Conservation (phyloP, 805 yeast genomes). For the Ogataea dorogensis region DNA sequence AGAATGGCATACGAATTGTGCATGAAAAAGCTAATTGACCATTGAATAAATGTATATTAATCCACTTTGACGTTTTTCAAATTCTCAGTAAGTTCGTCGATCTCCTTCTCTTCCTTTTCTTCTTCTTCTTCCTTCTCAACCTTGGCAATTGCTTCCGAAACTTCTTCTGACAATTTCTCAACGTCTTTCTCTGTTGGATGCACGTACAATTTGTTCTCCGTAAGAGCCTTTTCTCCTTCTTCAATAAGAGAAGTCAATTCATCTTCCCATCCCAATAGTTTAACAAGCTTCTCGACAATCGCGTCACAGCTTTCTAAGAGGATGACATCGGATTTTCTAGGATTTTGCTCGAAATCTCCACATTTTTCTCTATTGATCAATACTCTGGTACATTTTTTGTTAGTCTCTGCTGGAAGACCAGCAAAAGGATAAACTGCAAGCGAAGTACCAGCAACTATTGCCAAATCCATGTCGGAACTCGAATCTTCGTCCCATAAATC, state of each 20-base stretch:
- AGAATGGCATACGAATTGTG: slow-evolving; percentile 64
- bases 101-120: slow-evolving; percentile 21
- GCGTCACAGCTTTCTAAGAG: slow-evolving; percentile 63
- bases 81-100: slow-evolving; percentile 15
- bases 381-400: slow-evolving; percentile 48
- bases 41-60: slow-evolving; percentile 9
- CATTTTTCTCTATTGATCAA: slow-evolving; percentile 74
- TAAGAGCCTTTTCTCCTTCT: slow-evolving; percentile 22
- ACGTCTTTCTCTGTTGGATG: slow-evolving; percentile 14
- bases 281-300: slow-evolving; percentile 54
- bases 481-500: slow-evolving; percentile 61
- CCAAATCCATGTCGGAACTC: slow-evolving; percentile 54
- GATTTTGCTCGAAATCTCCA: slow-evolving; percentile 60
- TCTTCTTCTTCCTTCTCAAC: slow-evolving; percentile 20
- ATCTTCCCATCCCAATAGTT: slow-evolving; percentile 60
- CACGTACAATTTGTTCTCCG: slow-evolving; percentile 2
- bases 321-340: slow-evolving; percentile 61
- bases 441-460: slow-evolving; percentile 91
- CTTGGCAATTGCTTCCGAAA: slow-evolving; percentile 28
- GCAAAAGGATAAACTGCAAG: slow-evolving; percentile 92
- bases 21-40: slow-evolving; percentile 17
- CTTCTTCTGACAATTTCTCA: slow-evolving; percentile 27
- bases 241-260: slow-evolving; percentile 47
- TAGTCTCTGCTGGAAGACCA: slow-evolving; percentile 66
- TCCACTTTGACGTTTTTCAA: slow-evolving; percentile 19